Evolutionary conservation across 2,329 filamentous ascomycete genomes (phyloP), one percentile per base, ranked within the genome.

Genomic region (Verticillium nubilum): DNA sequence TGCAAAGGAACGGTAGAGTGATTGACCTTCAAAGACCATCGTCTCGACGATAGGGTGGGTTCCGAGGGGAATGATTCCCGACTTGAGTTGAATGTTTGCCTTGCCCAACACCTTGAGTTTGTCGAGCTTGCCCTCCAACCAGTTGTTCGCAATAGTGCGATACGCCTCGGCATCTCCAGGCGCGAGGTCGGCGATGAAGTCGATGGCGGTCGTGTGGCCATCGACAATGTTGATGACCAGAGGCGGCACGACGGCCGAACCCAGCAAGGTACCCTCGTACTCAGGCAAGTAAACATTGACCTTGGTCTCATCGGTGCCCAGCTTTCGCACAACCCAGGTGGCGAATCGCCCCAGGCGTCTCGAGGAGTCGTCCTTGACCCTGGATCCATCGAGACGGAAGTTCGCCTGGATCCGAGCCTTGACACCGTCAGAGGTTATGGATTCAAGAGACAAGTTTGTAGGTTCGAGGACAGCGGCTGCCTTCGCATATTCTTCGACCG

Each of bases 401-500:
- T 90, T 88, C 23, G 90, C 94, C 68, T 93, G 88, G 54, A 99
- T 81, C 63, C 92, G 87, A 31, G 91, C 89, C 62, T 83, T 85
- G 9, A 97, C 84, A 13, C 95, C 94, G 60, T 87, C 82, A 7
- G 85, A 70, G 0, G 92, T 97, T 65, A 97, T 89, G 2, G 89
- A 91, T 68, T 95, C 90, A 61, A 99, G 86, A 1, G 92, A 92
- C 23, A 99, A 76, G 65, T 88, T 90, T 5, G 89, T 92, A 2
- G 95, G 91, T 69, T 93, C 86, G 65, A 99, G 84, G 19, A 94
- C 86, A 26, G 88, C 82, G 3, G 93, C 91, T 72, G 93, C 82
- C 74, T 94, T 89, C 55, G 90, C 91, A 73, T 99, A 99, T 70
- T 91, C 84, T 73, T 96, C 86, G 12, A 96, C 85, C 7, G 88